Percentiles rank a stretch among this genome's conserved stretches.
Evolutionary conservation across 257 asterid genomes (phyloP).

Genomic region (Lycium barbarum): DNA sequence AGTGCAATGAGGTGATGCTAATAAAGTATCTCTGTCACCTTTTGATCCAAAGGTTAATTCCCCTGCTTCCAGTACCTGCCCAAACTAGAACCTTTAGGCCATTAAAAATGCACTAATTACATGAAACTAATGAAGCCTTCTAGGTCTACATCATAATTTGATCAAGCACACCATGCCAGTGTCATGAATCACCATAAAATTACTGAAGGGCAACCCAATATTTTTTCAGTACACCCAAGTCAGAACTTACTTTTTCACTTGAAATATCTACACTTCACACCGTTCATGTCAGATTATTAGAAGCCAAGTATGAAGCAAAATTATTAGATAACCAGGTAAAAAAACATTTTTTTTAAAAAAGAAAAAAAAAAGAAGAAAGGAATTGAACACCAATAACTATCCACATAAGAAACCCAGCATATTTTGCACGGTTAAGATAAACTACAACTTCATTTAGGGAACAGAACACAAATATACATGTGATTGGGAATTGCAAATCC

Average conservation of each 20-base stretch:
- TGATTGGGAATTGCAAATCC: neutral
- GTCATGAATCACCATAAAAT: neutral
- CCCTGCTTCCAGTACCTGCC: constrained; percentile 74
- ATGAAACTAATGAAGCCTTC: constrained; percentile 10
- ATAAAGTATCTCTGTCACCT: constrained; percentile 47
- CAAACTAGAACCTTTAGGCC: constrained; percentile 37
- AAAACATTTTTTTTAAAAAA: neutral
- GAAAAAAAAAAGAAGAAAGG: neutral
- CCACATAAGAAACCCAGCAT: neutral
- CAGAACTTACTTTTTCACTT: neutral
- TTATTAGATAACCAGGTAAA: neutral
- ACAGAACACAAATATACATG: constrained; percentile 17
- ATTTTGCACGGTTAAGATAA: neutral
- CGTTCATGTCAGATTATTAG: neutral
- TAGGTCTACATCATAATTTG: neutral
- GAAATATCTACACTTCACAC: neutral
- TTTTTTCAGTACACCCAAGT: neutral
- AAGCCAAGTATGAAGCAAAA: neutral
- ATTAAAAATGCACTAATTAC: constrained; percentile 15
- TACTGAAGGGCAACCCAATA: neutral
- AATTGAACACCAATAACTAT: neutral
- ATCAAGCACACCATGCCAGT: constrained; percentile 13
- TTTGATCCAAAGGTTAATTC: constrained; percentile 62
- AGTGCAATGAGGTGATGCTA: constrained; percentile 39
- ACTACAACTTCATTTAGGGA: constrained; percentile 21